Evolutionary conservation across 2,329 filamentous ascomycete genomes (phyloP).

Genomic region (Neonectria faginata): DNA sequence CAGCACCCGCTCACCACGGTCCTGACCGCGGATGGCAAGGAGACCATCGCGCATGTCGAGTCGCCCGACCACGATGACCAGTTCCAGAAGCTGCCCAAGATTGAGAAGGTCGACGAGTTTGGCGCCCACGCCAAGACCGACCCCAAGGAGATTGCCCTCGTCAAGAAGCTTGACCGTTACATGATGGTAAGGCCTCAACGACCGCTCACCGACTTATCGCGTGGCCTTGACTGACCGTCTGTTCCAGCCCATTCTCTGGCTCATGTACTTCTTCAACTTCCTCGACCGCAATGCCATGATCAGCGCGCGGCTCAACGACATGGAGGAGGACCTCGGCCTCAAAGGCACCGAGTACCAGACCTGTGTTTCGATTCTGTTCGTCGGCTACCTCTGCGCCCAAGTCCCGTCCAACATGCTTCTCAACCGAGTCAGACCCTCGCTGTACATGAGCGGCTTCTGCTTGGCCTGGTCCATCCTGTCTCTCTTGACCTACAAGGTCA

Average conservation of each 20-base stretch:
- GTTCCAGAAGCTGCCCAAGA: constrained; percentile 11
- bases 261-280: constrained; percentile 57
- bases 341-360: constrained; percentile 52
- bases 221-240: background rate
- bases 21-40: constrained; percentile 1
- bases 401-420: constrained; percentile 57
- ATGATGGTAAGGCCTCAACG: constrained; percentile 13
- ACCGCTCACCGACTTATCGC: too few species aligned
- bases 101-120: constrained; percentile 38
- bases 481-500: constrained; percentile 54
- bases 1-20: constrained; percentile 25
- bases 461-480: constrained; percentile 55
- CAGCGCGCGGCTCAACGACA: constrained; percentile 64
- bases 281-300: constrained; percentile 68
- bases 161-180: constrained; percentile 27
- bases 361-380: constrained; percentile 52
- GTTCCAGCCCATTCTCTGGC: constrained; percentile 49
- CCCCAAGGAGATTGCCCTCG: constrained; percentile 29
- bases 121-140: constrained; percentile 38
- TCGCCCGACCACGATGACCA: constrained; percentile 37
- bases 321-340: constrained; percentile 65
- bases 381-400: constrained; percentile 52
- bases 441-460: constrained; percentile 56
- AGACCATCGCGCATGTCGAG: constrained; percentile 28
- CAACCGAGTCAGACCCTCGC: constrained; percentile 55